Evolutionary conservation across 1,139 yeast species (phyloP).

Genomic region (Magnusiomyces suaveolens): DNA sequence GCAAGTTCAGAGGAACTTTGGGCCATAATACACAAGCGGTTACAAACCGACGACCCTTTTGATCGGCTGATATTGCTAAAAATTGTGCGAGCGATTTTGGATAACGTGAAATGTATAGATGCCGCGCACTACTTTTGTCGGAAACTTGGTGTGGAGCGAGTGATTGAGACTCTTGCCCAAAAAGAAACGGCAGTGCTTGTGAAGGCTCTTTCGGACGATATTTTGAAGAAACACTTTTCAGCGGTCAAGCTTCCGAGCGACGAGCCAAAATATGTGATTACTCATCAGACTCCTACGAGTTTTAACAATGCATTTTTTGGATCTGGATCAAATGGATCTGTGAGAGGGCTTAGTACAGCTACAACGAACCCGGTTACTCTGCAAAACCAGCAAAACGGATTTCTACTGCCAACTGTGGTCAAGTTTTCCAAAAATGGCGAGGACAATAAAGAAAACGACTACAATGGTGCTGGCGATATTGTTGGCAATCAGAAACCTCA

Average conservation of each 20-base stretch:
- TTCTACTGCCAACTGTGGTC: background rate
- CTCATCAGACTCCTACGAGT: background rate
- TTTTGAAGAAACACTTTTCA: background rate
- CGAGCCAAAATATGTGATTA: background rate
- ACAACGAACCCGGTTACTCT: background rate
- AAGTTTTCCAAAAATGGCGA: background rate
- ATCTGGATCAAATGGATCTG: background rate
- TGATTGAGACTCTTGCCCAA: background rate
- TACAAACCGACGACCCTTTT: background rate
- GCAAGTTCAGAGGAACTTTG: background rate
- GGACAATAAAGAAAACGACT: background rate
- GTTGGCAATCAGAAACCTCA: background rate
- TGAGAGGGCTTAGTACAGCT: background rate
- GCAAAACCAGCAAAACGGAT: background rate
- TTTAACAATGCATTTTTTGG: background rate
- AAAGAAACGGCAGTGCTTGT: background rate
- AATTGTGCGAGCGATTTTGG: conserved; percentile 1
- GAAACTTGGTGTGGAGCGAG: background rate
- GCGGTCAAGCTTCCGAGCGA: background rate
- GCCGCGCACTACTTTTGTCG: background rate
- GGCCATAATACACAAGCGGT: background rate
- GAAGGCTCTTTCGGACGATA: background rate
- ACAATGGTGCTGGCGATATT: background rate
- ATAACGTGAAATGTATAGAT: background rate
- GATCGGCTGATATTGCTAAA: background rate